A percentile compares a stretch with the other conserved stretches of the same genome.
phyloP scores from a whole-genome alignment of 176 grass and related monocot genomes.

The Raddia distichophylla region DNA sequence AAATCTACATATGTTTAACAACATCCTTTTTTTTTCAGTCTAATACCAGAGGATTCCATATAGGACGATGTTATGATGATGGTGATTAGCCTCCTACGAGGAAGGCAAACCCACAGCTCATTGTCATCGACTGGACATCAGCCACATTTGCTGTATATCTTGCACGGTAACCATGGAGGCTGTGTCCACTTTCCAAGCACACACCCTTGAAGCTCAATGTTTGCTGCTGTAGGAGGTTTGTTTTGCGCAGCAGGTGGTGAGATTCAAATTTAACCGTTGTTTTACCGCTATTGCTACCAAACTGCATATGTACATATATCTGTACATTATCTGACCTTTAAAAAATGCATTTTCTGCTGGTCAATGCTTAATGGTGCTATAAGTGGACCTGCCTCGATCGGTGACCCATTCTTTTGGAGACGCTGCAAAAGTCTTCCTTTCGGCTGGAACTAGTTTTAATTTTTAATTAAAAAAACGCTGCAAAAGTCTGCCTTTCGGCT shows the following conservation, averaged over 20 bases:
- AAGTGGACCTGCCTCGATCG: background rate
- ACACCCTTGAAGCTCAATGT: conserved; percentile 13
- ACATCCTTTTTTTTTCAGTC: conserved; percentile 41
- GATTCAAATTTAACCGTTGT: conserved; percentile 24
- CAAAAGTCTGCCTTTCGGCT: too few species aligned
- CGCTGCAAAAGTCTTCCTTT: background rate
- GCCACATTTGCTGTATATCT: conserved; percentile 25
- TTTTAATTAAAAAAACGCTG: too few species aligned
- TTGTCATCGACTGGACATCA: conserved; percentile 7
- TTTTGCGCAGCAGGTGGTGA: background rate
- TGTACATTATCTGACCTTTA: conserved; percentile 46
- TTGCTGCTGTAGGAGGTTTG: conserved; percentile 24
- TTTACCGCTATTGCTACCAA: background rate
- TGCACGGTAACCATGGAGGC: conserved; percentile 8
- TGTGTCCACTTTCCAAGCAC: conserved; percentile 12
- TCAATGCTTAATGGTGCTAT: conserved; percentile 20
- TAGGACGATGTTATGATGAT: background rate
- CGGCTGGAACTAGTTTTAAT: too few species aligned
- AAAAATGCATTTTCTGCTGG: background rate
- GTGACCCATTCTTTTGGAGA: background rate
- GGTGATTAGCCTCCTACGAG: background rate
- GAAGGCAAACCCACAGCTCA: conserved; percentile 18
- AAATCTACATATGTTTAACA: background rate
- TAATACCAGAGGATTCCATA: conserved; percentile 32
- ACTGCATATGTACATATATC: conserved; percentile 53